These are phyloP conservation scores for Stagonosporopsis chrysanthemi DNA, from an alignment of 2,329 filamentous ascomycete species.

Conservation along the genomic window DNA sequence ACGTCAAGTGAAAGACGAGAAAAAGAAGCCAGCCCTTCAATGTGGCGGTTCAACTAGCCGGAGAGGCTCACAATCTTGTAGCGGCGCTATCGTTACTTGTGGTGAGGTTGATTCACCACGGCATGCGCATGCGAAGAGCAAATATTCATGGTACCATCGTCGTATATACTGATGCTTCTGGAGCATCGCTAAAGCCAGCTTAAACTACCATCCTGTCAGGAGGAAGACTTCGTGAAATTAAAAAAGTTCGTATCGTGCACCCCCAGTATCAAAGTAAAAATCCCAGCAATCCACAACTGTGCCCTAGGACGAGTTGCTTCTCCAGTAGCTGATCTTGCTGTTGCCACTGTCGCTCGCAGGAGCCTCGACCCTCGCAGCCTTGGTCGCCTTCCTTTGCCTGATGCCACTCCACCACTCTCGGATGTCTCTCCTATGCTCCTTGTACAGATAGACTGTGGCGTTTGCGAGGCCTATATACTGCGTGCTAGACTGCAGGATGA, in stretches of 20 bases:
- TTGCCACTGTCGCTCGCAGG: neutral
- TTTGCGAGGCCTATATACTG: slow-evolving; percentile 35
- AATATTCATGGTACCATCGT: neutral
- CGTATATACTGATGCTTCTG: neutral
- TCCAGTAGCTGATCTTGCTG: neutral
- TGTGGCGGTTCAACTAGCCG: no score
- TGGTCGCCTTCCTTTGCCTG: neutral
- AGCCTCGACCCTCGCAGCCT: neutral
- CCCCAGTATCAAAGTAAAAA: neutral
- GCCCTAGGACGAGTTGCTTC: neutral
- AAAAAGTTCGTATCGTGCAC: neutral
- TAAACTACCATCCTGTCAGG: neutral
- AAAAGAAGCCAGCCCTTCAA: no score
- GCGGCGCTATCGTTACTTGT: no score
- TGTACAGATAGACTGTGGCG: slow-evolving; percentile 29
- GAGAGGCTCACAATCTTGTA: no score
- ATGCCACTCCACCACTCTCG: slow-evolving; percentile 9
- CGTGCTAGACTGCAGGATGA: slow-evolving; percentile 27
- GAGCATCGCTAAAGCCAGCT: neutral
- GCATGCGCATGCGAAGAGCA: neutral
- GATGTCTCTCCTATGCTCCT: slow-evolving; percentile 24
- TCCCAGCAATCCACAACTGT: no score
- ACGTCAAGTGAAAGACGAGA: no score
- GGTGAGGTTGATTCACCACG: no score
- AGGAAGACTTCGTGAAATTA: neutral